Evolutionary conservation across 2,329 filamentous ascomycete genomes (phyloP).

Genomic region (Colletotrichum sp.): DNA sequence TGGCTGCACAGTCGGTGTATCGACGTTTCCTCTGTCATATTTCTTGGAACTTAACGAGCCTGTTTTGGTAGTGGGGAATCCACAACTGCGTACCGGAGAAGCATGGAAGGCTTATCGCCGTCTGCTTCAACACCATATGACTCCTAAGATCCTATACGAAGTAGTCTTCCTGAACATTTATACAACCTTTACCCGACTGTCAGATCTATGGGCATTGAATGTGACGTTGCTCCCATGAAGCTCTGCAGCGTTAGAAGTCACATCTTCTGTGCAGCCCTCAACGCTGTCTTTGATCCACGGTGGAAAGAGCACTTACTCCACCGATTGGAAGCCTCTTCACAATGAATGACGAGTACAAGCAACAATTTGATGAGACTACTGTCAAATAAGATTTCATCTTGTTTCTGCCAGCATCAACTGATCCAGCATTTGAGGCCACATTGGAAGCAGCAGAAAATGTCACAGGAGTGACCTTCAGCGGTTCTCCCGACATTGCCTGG

Average conservation of each 20-base stretch:
- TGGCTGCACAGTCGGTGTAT: background rate
- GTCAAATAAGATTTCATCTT: background rate
- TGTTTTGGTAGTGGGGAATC: background rate
- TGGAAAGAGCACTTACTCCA: background rate
- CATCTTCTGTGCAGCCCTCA: background rate
- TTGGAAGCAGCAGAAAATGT: background rate
- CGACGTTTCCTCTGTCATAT: background rate
- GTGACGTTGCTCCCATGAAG: background rate
- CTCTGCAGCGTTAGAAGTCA: background rate
- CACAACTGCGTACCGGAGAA: background rate
- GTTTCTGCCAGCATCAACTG: background rate
- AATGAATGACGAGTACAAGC: background rate
- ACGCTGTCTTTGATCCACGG: background rate
- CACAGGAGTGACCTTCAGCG: background rate
- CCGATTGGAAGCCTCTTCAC: background rate
- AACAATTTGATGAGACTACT: background rate
- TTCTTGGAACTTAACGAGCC: background rate
- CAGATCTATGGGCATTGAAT: background rate
- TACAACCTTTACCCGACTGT: background rate
- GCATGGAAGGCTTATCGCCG: background rate
- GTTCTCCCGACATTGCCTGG: background rate
- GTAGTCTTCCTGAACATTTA: background rate
- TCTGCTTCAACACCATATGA: background rate
- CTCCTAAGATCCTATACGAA: background rate
- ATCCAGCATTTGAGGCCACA: background rate